Base-by-base conservation (phyloP, 192 early-diverging fungal species). In the Linnemannia hyalina region DNA sequence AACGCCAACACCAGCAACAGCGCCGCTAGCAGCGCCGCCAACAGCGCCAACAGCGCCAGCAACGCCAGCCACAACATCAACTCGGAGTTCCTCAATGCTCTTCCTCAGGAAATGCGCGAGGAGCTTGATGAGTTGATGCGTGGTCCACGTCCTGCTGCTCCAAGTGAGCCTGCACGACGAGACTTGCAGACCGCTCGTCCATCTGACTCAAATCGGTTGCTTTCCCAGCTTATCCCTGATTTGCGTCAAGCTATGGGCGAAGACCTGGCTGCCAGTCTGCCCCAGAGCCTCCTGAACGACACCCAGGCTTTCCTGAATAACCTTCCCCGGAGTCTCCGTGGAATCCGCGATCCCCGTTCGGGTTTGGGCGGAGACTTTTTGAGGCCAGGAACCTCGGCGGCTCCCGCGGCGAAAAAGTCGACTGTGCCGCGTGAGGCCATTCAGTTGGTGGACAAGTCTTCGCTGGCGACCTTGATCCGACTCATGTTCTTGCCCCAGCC, bases 401-500 rank as follows among this genome's bases (percentile, higher is more conserved):
- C 40, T 22, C 13, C 38, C 15, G 22, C 76, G 16, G 60, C 83
- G 8, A 92, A 89, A 68, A 91, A 88, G 73, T 75, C 76, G 41
- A 77, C 74, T 1, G 57, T 82, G 16, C 90, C 82, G 41, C 91
- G 93, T 47, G 96, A 96, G 75, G 92, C 93, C 1, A 90, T 95
- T 16, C 95, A 97, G 77, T 88, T 99, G 42, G 93, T 98, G 5
- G 97, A 98, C 77, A 93, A 93, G 65, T 80, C 92, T 1, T 96
- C 95, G 68, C 82, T 99, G 22, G 92, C 95, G n/a, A 96, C 95
- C 9, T 91, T 99, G 49, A 88, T 97, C 29, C 93, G 97, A 23
- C 91, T 99, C 36, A 91, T 98, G 69, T 98, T 98, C 80, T 74
- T 98, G 47, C 96, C 97, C 23, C 96, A 95, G 85, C 93, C 95